Evolutionary conservation across 768 basidiomycete genomes (phyloP).

Genomic region (Suillus variegatus): DNA sequence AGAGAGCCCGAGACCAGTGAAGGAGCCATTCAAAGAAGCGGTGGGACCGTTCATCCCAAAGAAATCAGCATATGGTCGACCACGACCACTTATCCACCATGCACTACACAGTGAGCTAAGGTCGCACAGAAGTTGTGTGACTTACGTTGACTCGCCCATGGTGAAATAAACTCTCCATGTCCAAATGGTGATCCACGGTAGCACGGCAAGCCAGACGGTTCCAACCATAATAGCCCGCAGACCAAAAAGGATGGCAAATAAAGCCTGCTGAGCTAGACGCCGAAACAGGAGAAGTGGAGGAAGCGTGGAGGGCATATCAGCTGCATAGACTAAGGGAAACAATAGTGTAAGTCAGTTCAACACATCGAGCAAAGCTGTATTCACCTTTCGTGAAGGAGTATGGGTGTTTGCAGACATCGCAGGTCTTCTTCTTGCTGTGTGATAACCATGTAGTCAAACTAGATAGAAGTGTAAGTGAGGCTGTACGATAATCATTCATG

Average conservation of each 20-base stretch:
- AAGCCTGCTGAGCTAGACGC: conserved; percentile 65
- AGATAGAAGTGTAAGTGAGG: conserved; percentile 13
- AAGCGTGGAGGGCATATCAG: conserved; percentile 77
- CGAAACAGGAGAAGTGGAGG: conserved; percentile 70
- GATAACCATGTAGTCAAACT: conserved; percentile 95
- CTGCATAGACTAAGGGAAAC: conserved; percentile 66
- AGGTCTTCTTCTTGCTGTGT: conserved; percentile 92
- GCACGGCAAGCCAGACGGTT: conserved; percentile 80
- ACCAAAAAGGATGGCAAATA: conserved; percentile 59
- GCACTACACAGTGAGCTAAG: conserved; percentile 47
- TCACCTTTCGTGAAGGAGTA: conserved; percentile 92
- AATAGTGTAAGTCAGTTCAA: conserved; percentile 13
- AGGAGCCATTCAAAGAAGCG: conserved; percentile 9
- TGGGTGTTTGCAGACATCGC: conserved; percentile 94
- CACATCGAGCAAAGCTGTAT: conserved; percentile 12
- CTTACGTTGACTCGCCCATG: conserved; percentile 81
- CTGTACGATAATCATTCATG: background rate
- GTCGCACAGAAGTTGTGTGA: conserved; percentile 17
- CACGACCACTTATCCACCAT: conserved; percentile 80
- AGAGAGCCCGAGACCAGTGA: background rate
- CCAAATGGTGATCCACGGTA: conserved; percentile 90
- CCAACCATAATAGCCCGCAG: conserved; percentile 73
- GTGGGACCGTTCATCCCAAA: conserved; percentile 9
- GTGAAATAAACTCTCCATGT: conserved; percentile 89
- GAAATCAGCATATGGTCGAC: conserved; percentile 39